These are phyloP conservation scores for Gossypium trilobum DNA, from an alignment of 441 rosid species.

Conservation along the genomic window DNA sequence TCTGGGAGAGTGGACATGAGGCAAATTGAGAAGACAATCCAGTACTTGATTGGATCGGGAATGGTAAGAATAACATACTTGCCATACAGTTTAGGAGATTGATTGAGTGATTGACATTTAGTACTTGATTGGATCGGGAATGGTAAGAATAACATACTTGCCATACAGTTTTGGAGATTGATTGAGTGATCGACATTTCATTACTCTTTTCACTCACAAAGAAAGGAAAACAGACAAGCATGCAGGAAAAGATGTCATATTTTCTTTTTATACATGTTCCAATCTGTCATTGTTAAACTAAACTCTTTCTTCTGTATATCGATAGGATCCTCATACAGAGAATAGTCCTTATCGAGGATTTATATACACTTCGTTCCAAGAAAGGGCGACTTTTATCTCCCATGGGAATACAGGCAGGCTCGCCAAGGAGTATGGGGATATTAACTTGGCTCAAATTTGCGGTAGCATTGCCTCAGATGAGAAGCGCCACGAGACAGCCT, in stretches of 20 bases:
- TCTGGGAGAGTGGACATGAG: conserved; percentile 91
- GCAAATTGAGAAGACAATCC: conserved; percentile 84
- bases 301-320: neutral
- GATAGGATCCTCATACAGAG: conserved; percentile 72
- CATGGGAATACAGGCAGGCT: conserved; percentile 87
- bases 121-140: conserved; percentile 69
- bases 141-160: conserved; percentile 49
- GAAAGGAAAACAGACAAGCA: neutral
- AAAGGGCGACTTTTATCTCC: conserved; percentile 82
- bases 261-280: too few relatives aligned
- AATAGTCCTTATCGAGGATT: conserved; percentile 81
- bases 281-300: neutral
- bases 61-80: conserved; percentile 51
- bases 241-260: neutral
- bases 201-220: neutral
- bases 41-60: conserved; percentile 69
- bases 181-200: neutral
- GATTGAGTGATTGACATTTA: conserved; percentile 5
- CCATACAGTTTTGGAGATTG: neutral
- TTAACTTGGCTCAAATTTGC: conserved; percentile 72
- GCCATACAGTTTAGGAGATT: neutral
- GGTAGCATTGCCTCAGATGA: conserved; percentile 84
- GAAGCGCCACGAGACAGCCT: conserved; percentile 87
- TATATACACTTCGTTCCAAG: conserved; percentile 87
- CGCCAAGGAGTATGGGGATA: conserved; percentile 73